Percentiles rank a stretch among this genome's conserved stretches.
These are phyloP conservation scores for Penicillium vulpinum DNA, from an alignment of 2,329 filamentous ascomycete species.

Conservation along the genomic window DNA sequence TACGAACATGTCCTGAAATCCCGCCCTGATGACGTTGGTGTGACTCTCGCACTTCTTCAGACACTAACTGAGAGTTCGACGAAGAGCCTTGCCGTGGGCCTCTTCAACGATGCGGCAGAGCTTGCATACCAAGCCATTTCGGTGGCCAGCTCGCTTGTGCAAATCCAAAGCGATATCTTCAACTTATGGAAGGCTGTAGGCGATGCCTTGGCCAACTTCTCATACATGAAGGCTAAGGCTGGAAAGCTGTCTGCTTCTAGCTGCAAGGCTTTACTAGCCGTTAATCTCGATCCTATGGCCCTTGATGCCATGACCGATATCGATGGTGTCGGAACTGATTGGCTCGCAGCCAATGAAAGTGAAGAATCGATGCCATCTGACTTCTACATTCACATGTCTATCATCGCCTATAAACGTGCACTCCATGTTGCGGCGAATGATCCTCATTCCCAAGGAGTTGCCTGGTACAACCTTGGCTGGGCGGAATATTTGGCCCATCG, in stretches of 20 bases:
- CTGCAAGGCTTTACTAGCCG: constrained; percentile 60
- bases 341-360: constrained; percentile 36
- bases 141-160: constrained; percentile 63
- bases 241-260: constrained; percentile 60
- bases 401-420: constrained; percentile 85
- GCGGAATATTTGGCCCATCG: constrained; percentile 80
- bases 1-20: constrained; percentile 72
- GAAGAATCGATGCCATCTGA: constrained; percentile 43
- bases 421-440: constrained; percentile 72
- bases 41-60: constrained; percentile 83
- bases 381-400: constrained; percentile 67
- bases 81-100: constrained; percentile 73
- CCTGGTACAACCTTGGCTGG: constrained; percentile 96
- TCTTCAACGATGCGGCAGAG: constrained; percentile 79
- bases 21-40: constrained; percentile 76
- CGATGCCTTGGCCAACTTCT: constrained; percentile 84
- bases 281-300: constrained; percentile 50
- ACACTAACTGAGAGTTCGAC: constrained; percentile 80
- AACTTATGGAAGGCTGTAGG: constrained; percentile 94
- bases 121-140: constrained; percentile 69
- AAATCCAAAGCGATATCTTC: constrained; percentile 69
- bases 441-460: constrained; percentile 85
- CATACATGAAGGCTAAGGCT: constrained; percentile 69
- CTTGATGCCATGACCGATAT: constrained; percentile 67
- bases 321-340: constrained; percentile 60